These are phyloP conservation scores for Xylaria sp. DNA, from an alignment of 2,329 filamentous ascomycete genomes.

Conservation along the genomic window DNA sequence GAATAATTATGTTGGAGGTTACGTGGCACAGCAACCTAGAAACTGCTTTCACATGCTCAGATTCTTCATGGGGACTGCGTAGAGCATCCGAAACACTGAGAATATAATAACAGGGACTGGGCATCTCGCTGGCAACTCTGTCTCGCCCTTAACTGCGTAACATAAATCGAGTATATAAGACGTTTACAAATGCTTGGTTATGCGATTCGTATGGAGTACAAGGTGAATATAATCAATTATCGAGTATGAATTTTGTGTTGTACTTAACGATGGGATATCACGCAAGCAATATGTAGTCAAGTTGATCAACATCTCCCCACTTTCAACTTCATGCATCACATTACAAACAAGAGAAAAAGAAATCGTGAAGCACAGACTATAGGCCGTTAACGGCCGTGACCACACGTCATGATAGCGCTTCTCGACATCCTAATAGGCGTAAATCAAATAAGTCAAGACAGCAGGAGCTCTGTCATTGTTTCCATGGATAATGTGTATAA, in stretches of 20 bases:
- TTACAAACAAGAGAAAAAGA: too few species aligned
- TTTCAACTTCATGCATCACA: too few species aligned
- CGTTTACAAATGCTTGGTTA: not conserved
- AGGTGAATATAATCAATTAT: not conserved
- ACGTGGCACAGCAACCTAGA: too few species aligned
- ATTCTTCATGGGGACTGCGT: too few species aligned
- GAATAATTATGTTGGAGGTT: too few species aligned
- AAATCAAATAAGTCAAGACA: not conserved
- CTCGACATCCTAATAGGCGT: not conserved
- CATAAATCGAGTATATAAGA: not conserved
- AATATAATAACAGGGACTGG: too few species aligned
- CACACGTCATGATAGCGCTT: not conserved
- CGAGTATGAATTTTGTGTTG: not conserved
- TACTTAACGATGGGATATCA: not conserved
- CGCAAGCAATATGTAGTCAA: not conserved
- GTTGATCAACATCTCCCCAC: not conserved
- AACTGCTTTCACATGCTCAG: too few species aligned
- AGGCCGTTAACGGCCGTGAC: not conserved
- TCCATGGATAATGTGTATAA: not conserved
- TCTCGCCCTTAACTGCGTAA: too few species aligned
- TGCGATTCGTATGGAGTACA: not conserved
- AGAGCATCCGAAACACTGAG: too few species aligned
- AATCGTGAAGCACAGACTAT: not conserved
- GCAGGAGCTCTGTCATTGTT: not conserved
- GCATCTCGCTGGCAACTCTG: not conserved